Conservation (phyloP, 31 red algal species). For the Porphyra umbilicalis region DNA sequence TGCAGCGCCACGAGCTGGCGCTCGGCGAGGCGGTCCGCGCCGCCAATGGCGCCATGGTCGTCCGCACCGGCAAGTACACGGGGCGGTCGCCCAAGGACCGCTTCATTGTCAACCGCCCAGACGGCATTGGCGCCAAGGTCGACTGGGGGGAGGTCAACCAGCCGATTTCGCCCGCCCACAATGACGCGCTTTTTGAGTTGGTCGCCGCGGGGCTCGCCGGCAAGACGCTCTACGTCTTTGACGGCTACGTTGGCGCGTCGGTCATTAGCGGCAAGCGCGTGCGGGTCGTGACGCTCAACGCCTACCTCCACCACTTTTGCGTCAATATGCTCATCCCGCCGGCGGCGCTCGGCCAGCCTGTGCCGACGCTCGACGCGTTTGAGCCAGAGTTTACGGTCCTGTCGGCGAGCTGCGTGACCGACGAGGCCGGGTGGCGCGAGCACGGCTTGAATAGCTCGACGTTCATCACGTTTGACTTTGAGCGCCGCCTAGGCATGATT, state of each 20-base stretch:
- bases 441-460: constrained; percentile 12
- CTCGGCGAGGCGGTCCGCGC: constrained; percentile 4
- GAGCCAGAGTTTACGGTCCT: constrained; percentile 26
- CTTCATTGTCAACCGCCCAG: constrained; percentile 18
- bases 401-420: constrained; percentile 11
- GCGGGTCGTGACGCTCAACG: constrained; percentile 9
- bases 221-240: constrained; percentile 16
- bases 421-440: constrained; percentile 4
- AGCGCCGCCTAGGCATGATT: constrained; percentile 21
- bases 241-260: constrained; percentile 27
- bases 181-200: constrained; percentile 1
- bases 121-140: not conserved
- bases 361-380: constrained; percentile 14
- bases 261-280: not conserved
- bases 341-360: not conserved
- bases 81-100: constrained; percentile 48
- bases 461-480: constrained; percentile 30
- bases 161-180: constrained; percentile 4
- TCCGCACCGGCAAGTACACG: constrained; percentile 34
- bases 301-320: constrained; percentile 21
- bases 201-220: not conserved
- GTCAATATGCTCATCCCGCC: constrained; percentile 24
- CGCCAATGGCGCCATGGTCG: constrained; percentile 16
- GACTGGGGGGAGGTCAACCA: constrained; percentile 44
- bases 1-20: not conserved